Conservation (phyloP, 257 asterid species). For the Datura wrightii region DNA sequence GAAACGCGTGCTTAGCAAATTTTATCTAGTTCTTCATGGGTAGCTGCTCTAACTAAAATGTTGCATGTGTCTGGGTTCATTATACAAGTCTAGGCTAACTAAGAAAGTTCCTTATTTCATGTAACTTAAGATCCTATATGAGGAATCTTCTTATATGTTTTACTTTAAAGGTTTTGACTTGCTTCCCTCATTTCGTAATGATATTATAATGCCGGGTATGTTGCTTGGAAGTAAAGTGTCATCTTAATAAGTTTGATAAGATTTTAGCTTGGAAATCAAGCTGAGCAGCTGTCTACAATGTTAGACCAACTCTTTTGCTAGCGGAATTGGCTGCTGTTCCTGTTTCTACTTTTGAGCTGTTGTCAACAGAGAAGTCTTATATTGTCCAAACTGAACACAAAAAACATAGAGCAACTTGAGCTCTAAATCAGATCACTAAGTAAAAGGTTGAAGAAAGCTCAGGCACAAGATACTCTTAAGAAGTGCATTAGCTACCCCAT, state of each 20-base stretch:
- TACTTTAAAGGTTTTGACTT: neutral
- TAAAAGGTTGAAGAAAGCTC: constrained; percentile 21
- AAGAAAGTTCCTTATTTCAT: neutral
- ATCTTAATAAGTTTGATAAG: neutral
- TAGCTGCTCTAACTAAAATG: neutral
- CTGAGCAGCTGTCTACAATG: neutral
- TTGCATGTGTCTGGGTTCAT: neutral
- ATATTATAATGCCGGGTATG: constrained; percentile 3
- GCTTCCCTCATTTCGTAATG: neutral
- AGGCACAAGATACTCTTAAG: constrained; percentile 7
- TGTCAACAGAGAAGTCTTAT: neutral
- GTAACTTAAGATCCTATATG: neutral
- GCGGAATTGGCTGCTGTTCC: neutral
- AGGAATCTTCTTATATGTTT: constrained; percentile 7
- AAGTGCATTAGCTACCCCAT: neutral
- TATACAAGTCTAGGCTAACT: neutral
- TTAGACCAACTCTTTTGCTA: constrained; percentile 1
- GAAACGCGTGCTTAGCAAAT: neutral
- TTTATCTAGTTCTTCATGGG: neutral
- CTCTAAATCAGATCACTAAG: neutral
- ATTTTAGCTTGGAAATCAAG: neutral
- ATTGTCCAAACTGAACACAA: neutral
- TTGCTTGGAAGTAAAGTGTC: neutral
- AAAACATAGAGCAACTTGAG: neutral
- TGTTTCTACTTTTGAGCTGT: neutral